These are phyloP conservation scores for Scheffersomyces cryptocercus DNA, from an alignment of 1,139 yeast genomes.

Conservation along the genomic window DNA sequence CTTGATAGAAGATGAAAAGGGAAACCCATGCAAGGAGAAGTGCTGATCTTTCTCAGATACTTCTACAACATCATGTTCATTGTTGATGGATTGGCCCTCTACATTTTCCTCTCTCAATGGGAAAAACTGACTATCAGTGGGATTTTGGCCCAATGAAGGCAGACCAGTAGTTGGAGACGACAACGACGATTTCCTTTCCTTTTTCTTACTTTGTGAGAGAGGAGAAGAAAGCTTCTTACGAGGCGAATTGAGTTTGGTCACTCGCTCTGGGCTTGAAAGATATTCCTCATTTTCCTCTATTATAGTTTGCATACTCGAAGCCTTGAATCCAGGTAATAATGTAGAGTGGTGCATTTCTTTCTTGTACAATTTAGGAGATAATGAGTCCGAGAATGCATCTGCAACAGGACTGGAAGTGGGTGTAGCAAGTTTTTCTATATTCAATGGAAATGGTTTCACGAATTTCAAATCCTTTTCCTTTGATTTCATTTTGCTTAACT, in stretches of 20 bases:
- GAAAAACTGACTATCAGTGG: no score
- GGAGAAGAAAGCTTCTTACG: not conserved
- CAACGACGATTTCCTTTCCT: no score
- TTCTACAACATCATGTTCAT: not conserved
- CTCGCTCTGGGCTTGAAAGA: constrained; percentile 3
- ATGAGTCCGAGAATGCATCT: not conserved
- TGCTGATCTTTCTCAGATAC: not conserved
- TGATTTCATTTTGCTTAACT: not conserved
- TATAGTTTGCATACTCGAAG: constrained; percentile 3
- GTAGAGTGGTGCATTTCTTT: no score
- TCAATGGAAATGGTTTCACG: constrained; percentile 16
- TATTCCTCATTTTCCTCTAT: constrained; percentile 4
- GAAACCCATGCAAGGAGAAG: constrained; percentile 21
- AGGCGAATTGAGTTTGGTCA: constrained; percentile 1
- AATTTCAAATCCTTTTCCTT: constrained; percentile 1
- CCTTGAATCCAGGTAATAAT: constrained; percentile 1
- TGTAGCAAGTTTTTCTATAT: constrained; percentile 3
- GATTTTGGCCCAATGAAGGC: no score
- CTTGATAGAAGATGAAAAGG: constrained; percentile 13
- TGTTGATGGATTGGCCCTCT: not conserved
- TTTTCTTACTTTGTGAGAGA: not conserved
- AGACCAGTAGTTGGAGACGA: no score
- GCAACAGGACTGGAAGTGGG: not conserved
- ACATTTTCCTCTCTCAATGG: not conserved
- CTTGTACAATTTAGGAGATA: not conserved